A percentile compares a stretch with the other conserved stretches of the same genome.
phyloP scores from a whole-genome alignment of 106 monocot species.

The Dendrobium chrysotoxum region DNA sequence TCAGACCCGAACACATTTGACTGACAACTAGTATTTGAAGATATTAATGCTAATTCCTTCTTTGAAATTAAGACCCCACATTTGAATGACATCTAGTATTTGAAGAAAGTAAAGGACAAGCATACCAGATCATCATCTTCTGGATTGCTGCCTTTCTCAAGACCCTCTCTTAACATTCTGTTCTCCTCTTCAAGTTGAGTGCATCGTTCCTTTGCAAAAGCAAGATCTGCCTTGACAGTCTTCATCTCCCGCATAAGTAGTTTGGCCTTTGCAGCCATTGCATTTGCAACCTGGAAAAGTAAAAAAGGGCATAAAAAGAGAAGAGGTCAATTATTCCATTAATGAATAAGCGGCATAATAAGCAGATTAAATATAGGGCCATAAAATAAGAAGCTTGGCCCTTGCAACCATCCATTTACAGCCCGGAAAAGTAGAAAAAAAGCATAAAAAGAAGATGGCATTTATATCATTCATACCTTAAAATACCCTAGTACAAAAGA shows the following conservation, averaged over 20 bases:
- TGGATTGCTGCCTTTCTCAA: constrained; percentile 51
- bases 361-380: constrained; percentile 14
- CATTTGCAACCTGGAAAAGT: constrained; percentile 78
- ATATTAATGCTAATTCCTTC: background rate
- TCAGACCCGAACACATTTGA: background rate
- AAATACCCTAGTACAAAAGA: background rate
- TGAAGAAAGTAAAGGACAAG: background rate
- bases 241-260: constrained; percentile 86
- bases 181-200: constrained; percentile 92
- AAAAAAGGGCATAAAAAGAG: background rate
- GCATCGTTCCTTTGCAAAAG: constrained; percentile 92
- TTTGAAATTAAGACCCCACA: background rate
- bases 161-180: constrained; percentile 64
- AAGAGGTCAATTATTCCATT: background rate
- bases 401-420: constrained; percentile 33
- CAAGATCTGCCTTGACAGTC: constrained; percentile 87
- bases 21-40: background rate
- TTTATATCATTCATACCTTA: background rate
- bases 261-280: constrained; percentile 97
- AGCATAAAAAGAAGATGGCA: background rate
- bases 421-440: background rate
- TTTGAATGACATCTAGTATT: background rate
- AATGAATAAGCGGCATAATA: background rate
- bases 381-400: constrained; percentile 48
- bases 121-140: constrained; percentile 93